Percentiles rank a stretch among this genome's conserved stretches.
phyloP scores from a whole-genome alignment of 2,329 filamentous ascomycete species.

The Colletotrichum orchidophilum region DNA sequence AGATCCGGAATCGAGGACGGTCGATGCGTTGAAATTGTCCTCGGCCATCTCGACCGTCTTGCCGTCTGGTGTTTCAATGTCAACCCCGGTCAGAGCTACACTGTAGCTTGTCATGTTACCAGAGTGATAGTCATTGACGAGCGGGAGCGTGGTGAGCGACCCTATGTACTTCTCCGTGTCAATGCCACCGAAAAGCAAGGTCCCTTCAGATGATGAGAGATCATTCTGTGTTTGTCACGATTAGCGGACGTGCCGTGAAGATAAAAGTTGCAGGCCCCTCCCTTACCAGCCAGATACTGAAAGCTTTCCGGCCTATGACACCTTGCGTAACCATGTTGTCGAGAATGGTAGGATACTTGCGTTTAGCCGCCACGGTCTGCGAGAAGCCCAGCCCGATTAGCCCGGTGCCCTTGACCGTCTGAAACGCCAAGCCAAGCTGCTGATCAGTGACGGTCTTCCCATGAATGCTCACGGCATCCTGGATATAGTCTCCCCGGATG shows the following conservation, averaged over 20 bases:
- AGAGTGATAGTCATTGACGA: conserved; percentile 43
- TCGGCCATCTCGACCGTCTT: conserved; percentile 43
- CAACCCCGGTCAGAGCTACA: conserved; percentile 46
- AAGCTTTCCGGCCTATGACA: conserved; percentile 70
- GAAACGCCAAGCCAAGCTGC: conserved; percentile 63
- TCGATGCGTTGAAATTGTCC: conserved; percentile 54
- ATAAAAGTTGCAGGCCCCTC: neutral
- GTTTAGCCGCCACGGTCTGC: conserved; percentile 55
- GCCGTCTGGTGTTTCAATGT: conserved; percentile 42
- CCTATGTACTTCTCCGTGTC: conserved; percentile 73
- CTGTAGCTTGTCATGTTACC: conserved; percentile 51
- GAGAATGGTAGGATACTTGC: conserved; percentile 67
- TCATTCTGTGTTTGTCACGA: conserved; percentile 47
- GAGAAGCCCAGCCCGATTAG: conserved; percentile 69
- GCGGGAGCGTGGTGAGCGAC: conserved; percentile 70
- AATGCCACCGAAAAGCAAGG: conserved; percentile 79
- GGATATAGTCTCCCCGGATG: conserved; percentile 65
- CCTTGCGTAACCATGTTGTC: conserved; percentile 70
- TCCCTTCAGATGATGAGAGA: conserved; percentile 67
- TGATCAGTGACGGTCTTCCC: conserved; percentile 57
- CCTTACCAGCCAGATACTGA: conserved; percentile 71
- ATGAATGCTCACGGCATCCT: conserved; percentile 63
- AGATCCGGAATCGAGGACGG: conserved; percentile 77
- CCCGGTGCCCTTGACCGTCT: conserved; percentile 60
- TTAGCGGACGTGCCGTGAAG: neutral